Base-by-base conservation (phyloP, 2,329 filamentous ascomycete genomes). In the Talaromyces sp. region DNA sequence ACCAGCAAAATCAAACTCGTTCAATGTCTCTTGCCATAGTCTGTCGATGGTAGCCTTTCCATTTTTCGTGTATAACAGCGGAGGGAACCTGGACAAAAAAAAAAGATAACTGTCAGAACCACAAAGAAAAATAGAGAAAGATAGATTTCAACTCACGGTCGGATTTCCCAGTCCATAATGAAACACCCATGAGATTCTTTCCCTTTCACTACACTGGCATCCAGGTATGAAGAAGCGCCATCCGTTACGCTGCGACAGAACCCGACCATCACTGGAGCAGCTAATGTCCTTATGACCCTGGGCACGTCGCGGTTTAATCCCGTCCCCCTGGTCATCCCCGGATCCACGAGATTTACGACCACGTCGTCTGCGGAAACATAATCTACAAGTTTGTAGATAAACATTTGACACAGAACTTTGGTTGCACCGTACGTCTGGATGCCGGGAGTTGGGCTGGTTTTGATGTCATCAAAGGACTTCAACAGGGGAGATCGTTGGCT, bases 151-250 rank as follows among this genome's bases (percentile, higher is more conserved):
- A 61, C 64, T 61, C 51, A 61, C 60, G 63, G 67, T 28, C 62
- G n/a, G 40, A 83, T 76, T 7, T 78, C 69, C 75, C 80, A 83
- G 55, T 78, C 78, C 74, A 79, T 81, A 0, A 84, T 47, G 62
- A 80, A 83, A 52, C 77, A 80, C 0, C 82, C 82, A 66, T 85
- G 83, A 0, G 79, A 80, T 66, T 83, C 81, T 51, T 74, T 75
- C 0, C 82, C 82, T 59, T 83, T 76, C 0, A 73, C 70, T 0
- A 79, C 71, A 0, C 69, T 71, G 0, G 82, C 82, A 66, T 85
- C 79, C 0, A 84, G 61, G 65, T 80, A 83, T 0, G 76, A 79
- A 53, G 75, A 78, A 1, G 80, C 81, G 5, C 79, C 83, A 5
- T 76, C 27, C 33, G 8, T 16, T 2, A 57, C 23, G 18, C 28